phyloP scores from a whole-genome alignment of 768 basidiomycete genomes.

The Pleurotus citrinopileatus region DNA sequence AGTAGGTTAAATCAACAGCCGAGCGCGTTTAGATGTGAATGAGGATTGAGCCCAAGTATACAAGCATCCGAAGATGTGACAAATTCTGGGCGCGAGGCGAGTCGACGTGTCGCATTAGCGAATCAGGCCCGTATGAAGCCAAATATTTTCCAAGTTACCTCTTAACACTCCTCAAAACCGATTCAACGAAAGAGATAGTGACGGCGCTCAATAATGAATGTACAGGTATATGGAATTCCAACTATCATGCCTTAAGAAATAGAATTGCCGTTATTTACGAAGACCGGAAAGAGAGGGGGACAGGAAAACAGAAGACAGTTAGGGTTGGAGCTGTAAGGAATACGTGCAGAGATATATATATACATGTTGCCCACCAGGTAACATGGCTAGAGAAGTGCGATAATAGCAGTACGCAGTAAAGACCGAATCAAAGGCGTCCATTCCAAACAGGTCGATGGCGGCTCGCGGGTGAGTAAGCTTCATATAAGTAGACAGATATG shows the following conservation, averaged over 20 bases:
- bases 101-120: slow-evolving; percentile 3
- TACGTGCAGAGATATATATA: slow-evolving; percentile 22
- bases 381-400: slow-evolving; percentile 12
- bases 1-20: not conserved
- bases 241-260: slow-evolving; percentile 14
- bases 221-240: slow-evolving; percentile 10
- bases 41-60: not conserved
- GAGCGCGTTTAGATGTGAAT: not conserved
- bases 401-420: slow-evolving; percentile 38
- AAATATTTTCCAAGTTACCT: slow-evolving; percentile 2
- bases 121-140: not conserved
- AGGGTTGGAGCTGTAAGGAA: slow-evolving; percentile 32
- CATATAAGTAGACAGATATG: slow-evolving; percentile 45
- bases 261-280: slow-evolving; percentile 47
- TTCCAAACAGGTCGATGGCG: slow-evolving; percentile 30
- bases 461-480: slow-evolving; percentile 54
- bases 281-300: slow-evolving; percentile 29
- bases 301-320: slow-evolving; percentile 33
- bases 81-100: not conserved
- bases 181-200: not conserved
- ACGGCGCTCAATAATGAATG: not conserved
- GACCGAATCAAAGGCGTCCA: slow-evolving; percentile 60
- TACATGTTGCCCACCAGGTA: slow-evolving; percentile 14
- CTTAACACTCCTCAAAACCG: not conserved
- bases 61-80: not conserved